Conservation (phyloP, 768 basidiomycete species). For the Tubosaeta brunneosetosa region DNA sequence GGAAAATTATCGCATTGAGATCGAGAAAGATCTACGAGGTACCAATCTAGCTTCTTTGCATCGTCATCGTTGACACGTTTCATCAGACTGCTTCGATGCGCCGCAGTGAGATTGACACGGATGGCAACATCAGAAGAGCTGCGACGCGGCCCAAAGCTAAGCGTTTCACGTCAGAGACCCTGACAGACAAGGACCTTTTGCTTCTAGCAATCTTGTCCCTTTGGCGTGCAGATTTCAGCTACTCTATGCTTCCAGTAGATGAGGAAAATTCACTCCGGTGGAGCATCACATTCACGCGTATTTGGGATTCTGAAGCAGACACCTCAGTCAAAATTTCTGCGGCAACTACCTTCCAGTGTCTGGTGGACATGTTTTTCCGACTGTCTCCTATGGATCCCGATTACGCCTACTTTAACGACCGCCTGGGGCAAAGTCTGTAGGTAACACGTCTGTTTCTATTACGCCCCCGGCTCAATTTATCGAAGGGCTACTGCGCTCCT, state of each 20-base stretch:
- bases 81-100: constrained; percentile 46
- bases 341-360: constrained; percentile 45
- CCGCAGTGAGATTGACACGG: constrained; percentile 58
- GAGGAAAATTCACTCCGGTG: constrained; percentile 42
- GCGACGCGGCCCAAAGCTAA: constrained; percentile 58
- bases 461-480: not conserved
- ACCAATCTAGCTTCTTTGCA: constrained; percentile 12
- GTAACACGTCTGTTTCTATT: constrained; percentile 15
- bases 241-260: constrained; percentile 47
- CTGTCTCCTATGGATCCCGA: constrained; percentile 37
- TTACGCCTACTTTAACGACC: constrained; percentile 35
- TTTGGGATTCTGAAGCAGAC: constrained; percentile 64
- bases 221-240: constrained; percentile 55
- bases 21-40: constrained; percentile 58
- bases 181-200: constrained; percentile 66
- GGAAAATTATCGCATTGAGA: constrained; percentile 41
- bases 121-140: constrained; percentile 50
- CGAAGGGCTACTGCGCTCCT: constrained; percentile 29
- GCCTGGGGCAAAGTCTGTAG: constrained; percentile 48
- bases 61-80: constrained; percentile 8
- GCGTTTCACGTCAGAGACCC: constrained; percentile 51
- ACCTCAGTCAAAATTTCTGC: constrained; percentile 60
- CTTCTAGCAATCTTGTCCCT: constrained; percentile 64
- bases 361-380: constrained; percentile 42
- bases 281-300: constrained; percentile 42